Evolutionary conservation across 2,329 filamentous ascomycete genomes (phyloP).

Genomic region (Monilinia polystroma): DNA sequence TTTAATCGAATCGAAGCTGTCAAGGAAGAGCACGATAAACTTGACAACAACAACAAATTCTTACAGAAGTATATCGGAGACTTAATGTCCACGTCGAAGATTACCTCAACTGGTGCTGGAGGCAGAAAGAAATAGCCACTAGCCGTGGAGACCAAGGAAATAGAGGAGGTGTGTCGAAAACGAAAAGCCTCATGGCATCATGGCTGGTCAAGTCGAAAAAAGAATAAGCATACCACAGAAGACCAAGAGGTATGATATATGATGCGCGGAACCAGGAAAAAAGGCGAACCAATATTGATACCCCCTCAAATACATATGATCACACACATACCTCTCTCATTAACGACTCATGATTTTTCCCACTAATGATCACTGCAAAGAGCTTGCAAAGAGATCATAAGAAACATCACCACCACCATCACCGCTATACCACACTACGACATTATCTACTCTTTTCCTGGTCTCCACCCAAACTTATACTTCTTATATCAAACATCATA

Average conservation of each 20-base stretch:
- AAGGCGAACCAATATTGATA: slow-evolving; percentile 17
- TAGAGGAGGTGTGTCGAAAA: slow-evolving; percentile 21
- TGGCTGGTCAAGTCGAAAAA: slow-evolving; percentile 19
- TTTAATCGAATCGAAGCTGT: slow-evolving; percentile 94
- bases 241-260: slow-evolving; percentile 18
- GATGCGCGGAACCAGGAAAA: slow-evolving; percentile 14
- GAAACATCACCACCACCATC: slow-evolving; percentile 14
- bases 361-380: slow-evolving; percentile 16
- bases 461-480: slow-evolving; percentile 11
- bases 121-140: slow-evolving; percentile 35
- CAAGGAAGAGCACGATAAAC: slow-evolving; percentile 90
- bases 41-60: slow-evolving; percentile 96
- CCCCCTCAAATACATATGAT: slow-evolving; percentile 14
- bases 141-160: slow-evolving; percentile 21
- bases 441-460: slow-evolving; percentile 12
- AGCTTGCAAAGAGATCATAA: slow-evolving; percentile 19
- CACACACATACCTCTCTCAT: slow-evolving; percentile 14
- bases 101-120: slow-evolving; percentile 51
- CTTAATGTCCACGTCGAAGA: slow-evolving; percentile 82
- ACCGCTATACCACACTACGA: slow-evolving; percentile 7
- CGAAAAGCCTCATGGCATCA: slow-evolving; percentile 20
- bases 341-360: slow-evolving; percentile 21
- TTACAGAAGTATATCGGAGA: slow-evolving; percentile 97
- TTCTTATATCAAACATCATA: slow-evolving; percentile 1
- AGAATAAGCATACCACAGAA: slow-evolving; percentile 15